Conservation (phyloP, 257 asterid genomes). For the Scutellaria baicalensis region DNA sequence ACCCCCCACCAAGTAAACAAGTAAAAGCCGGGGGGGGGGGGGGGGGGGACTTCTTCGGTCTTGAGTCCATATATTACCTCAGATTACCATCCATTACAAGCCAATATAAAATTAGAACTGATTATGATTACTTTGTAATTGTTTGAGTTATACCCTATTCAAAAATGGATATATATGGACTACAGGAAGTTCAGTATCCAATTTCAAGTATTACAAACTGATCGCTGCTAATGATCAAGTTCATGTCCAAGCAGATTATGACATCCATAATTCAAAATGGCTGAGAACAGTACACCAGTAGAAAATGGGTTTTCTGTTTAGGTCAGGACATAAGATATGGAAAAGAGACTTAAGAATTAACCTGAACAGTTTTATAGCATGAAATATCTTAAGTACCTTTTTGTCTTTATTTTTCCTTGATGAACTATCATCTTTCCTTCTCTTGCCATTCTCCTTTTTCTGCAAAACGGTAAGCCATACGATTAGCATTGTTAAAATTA, state of each 20-base stretch:
- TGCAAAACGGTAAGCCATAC: constrained; percentile 29
- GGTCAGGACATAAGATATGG: neutral
- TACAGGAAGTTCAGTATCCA: neutral
- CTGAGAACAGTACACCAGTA: neutral
- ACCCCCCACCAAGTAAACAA: neutral
- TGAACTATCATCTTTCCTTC: constrained; percentile 76
- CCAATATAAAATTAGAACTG: neutral
- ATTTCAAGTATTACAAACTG: too few species aligned
- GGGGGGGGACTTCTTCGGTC: too few species aligned
- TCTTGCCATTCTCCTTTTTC: constrained; percentile 87
- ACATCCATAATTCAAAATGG: neutral
- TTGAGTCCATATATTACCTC: neutral
- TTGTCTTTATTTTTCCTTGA: constrained; percentile 70
- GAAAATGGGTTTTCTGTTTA: neutral
- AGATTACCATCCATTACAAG: neutral
- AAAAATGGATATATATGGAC: neutral
- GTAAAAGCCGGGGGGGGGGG: neutral
- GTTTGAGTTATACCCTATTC: neutral
- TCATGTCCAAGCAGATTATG: neutral
- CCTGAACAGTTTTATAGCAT: constrained; percentile 5
- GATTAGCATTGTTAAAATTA: constrained; percentile 13
- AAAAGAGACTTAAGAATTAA: neutral
- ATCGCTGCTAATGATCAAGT: neutral
- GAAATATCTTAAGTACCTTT: constrained; percentile 48
- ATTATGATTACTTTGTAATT: neutral